Conservation (phyloP, 2,329 filamentous ascomycete genomes). For the Penicillium thymicola region DNA sequence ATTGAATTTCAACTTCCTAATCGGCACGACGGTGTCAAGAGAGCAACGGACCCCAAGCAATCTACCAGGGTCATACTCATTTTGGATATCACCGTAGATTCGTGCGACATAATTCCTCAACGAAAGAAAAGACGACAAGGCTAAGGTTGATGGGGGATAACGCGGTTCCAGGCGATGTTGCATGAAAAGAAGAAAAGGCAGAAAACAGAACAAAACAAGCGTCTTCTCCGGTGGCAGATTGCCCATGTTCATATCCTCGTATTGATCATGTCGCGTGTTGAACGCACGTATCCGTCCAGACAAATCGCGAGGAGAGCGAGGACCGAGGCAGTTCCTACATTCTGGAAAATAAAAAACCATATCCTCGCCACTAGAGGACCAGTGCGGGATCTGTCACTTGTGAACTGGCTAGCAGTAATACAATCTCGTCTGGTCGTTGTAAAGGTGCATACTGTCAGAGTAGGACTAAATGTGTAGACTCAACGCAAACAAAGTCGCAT, state of each 20-base stretch:
- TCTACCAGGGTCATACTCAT: not conserved
- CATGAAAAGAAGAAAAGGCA: conserved; percentile 13
- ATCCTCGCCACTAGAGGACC: conserved; percentile 1
- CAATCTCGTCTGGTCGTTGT: conserved; percentile 4
- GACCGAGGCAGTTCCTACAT: not conserved
- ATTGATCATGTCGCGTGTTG: conserved; percentile 17
- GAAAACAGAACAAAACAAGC: conserved; percentile 8
- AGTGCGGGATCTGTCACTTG: not conserved
- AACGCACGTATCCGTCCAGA: conserved; percentile 14
- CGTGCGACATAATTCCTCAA: not conserved
- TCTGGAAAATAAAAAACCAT: not conserved
- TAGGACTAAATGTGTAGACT: not conserved
- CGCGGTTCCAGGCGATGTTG: conserved; percentile 2
- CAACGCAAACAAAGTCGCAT: not conserved
- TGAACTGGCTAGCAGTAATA: not conserved
- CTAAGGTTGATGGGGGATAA: conserved; percentile 2
- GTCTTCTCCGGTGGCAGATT: conserved; percentile 4
- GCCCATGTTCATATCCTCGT: not conserved
- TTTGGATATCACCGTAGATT: conserved; percentile 3
- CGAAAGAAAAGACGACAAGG: conserved; percentile 1
- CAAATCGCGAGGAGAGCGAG: not conserved
- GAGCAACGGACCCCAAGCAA: not conserved
- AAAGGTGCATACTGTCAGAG: not conserved
- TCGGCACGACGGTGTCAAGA: not conserved
- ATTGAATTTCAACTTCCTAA: conserved; percentile 12